phyloP scores from a whole-genome alignment of 2,329 filamentous ascomycete genomes.

The Akanthomyces muscarius region DNA sequence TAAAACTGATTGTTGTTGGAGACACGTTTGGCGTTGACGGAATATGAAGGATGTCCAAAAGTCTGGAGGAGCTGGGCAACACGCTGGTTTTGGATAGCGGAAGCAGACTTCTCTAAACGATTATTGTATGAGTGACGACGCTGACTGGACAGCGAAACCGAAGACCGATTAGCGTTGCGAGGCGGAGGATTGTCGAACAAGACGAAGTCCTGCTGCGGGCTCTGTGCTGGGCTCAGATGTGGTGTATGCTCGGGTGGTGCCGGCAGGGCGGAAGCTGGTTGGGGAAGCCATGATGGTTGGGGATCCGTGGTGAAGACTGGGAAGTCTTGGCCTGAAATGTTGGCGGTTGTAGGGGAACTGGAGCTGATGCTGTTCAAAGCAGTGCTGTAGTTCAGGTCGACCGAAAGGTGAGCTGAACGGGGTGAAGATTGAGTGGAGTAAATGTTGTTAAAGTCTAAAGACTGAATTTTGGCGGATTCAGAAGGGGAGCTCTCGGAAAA shows the following conservation, averaged over 20 bases:
- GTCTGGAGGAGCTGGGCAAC: constrained; percentile 56
- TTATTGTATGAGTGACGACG: constrained; percentile 47
- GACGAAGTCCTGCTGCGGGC: constrained; percentile 68
- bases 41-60: constrained; percentile 52
- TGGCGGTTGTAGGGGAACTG: constrained; percentile 54
- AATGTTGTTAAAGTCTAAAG: constrained; percentile 36
- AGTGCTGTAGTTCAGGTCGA: constrained; percentile 65
- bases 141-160: constrained; percentile 38
- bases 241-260: constrained; percentile 56
- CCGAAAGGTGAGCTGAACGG: constrained; percentile 51
- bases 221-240: constrained; percentile 44
- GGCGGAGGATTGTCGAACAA: constrained; percentile 59
- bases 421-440: constrained; percentile 45
- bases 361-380: constrained; percentile 55
- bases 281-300: constrained; percentile 76
- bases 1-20: constrained; percentile 59
- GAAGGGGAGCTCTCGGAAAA: constrained; percentile 34
- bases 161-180: constrained; percentile 35
- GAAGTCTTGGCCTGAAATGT: constrained; percentile 62
- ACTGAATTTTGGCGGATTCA: constrained; percentile 52
- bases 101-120: constrained; percentile 36
- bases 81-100: constrained; percentile 53
- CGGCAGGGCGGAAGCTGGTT: constrained; percentile 60
- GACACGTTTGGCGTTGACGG: constrained; percentile 56
- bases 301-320: constrained; percentile 81